Evolutionary conservation across 306 rosid species (phyloP).

Genomic region (Spatholobus suberectus): DNA sequence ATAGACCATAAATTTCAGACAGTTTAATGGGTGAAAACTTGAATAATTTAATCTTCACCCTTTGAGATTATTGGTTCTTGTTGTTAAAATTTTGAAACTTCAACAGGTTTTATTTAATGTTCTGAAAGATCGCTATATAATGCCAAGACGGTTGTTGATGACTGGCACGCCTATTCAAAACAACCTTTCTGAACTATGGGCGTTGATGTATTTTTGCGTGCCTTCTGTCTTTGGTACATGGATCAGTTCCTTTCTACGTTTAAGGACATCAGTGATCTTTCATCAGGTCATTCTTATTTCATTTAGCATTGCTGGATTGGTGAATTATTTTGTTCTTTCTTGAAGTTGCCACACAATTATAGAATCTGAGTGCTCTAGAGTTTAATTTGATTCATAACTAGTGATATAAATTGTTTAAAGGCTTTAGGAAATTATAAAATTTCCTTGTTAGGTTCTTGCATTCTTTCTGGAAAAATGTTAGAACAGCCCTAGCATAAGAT

Average conservation of each 20-base stretch:
- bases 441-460: neutral
- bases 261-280: slow-evolving; percentile 73
- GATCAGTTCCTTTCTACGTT: slow-evolving; percentile 81
- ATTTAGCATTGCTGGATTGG: slow-evolving; percentile 19
- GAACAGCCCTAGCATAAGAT: slow-evolving; percentile 28
- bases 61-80: slow-evolving; percentile 23
- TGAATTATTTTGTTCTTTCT: slow-evolving; percentile 21
- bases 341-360: slow-evolving; percentile 10
- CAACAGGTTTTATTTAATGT: slow-evolving; percentile 81
- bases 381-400: slow-evolving; percentile 11
- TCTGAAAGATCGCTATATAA: slow-evolving; percentile 77
- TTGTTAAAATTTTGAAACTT: slow-evolving; percentile 39
- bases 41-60: neutral
- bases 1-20: slow-evolving; percentile 11
- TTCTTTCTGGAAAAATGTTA: neutral
- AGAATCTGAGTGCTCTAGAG: slow-evolving; percentile 11
- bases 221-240: slow-evolving; percentile 83
- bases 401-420: slow-evolving; percentile 17
- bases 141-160: slow-evolving; percentile 90
- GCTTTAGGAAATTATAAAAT: neutral
- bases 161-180: slow-evolving; percentile 98
- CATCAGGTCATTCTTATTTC: slow-evolving; percentile 60
- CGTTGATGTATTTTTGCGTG: slow-evolving; percentile 90
- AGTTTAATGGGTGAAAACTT: slow-evolving; percentile 12
- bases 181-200: slow-evolving; percentile 91